Conservation (phyloP, 352 stramenopile genomes). For the Phytophthora brassicae region DNA sequence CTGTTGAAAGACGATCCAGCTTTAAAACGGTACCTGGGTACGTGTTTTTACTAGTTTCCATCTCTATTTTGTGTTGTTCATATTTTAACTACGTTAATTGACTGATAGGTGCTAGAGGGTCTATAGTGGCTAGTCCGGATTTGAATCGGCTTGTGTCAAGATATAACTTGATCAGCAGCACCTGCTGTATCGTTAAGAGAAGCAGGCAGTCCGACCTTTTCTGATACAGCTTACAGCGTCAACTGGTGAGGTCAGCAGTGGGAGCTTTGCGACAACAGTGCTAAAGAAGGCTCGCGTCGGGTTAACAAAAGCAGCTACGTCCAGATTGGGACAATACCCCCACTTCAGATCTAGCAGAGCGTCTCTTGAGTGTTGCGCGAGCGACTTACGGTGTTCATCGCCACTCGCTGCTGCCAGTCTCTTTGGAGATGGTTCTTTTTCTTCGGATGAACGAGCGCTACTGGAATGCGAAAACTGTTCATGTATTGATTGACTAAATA, state of each 20-base stretch:
- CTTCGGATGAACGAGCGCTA: too few relatives aligned
- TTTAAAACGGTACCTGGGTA: conserved; percentile 9
- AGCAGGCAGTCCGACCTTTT: not conserved
- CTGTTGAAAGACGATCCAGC: conserved; percentile 1
- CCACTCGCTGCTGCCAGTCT: too few relatives aligned
- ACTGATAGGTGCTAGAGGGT: too few relatives aligned
- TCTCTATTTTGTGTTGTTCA: not conserved
- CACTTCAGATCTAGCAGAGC: conserved; percentile 4
- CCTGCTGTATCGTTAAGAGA: conserved; percentile 9
- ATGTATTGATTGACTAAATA: too few relatives aligned
- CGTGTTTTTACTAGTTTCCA: not conserved
- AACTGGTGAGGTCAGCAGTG: too few relatives aligned
- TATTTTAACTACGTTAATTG: too few relatives aligned
- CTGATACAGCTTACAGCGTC: too few relatives aligned
- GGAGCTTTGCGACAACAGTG: not conserved
- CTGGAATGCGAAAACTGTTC: too few relatives aligned
- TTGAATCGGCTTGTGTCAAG: conserved; percentile 8
- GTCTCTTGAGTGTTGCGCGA: too few relatives aligned
- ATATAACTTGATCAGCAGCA: conserved; percentile 3
- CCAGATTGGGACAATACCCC: not conserved
- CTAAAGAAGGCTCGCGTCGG: conserved; percentile 3
- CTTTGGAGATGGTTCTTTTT: too few relatives aligned
- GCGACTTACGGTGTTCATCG: too few relatives aligned
- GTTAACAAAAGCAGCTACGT: conserved; percentile 6
- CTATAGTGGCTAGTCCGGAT: conserved; percentile 1